phyloP scores from a whole-genome alignment of 768 basidiomycete genomes.

The Clitopilus hobsonii region DNA sequence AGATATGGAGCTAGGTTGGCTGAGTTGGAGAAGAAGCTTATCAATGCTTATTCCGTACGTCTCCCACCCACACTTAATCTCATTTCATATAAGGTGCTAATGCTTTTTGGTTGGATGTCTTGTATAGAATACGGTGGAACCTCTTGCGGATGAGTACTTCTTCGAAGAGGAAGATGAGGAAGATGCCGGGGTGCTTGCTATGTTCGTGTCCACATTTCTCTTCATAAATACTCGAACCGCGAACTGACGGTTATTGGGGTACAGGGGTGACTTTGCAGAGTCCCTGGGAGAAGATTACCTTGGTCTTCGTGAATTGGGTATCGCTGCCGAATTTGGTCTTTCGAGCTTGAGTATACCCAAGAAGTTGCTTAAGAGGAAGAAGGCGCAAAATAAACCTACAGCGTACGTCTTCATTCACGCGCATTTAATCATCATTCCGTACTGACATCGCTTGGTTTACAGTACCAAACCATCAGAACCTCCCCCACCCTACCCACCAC shows the following conservation, averaged over 20 bases:
- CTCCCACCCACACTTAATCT: background rate
- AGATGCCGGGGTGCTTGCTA: slow-evolving; percentile 34
- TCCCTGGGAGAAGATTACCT: slow-evolving; percentile 90
- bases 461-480: slow-evolving; percentile 69
- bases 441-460: slow-evolving; percentile 2
- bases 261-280: slow-evolving; percentile 83
- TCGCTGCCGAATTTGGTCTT: slow-evolving; percentile 81
- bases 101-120: slow-evolving; percentile 1
- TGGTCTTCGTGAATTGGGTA: slow-evolving; percentile 82
- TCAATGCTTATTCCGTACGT: slow-evolving; percentile 76
- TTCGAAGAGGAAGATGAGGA: slow-evolving; percentile 47
- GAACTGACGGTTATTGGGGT: slow-evolving; percentile 34
- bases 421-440: background rate
- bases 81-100: too few relatives aligned
- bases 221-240: too few relatives aligned
- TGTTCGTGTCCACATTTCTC: slow-evolving; percentile 18
- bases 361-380: slow-evolving; percentile 67
- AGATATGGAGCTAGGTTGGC: slow-evolving; percentile 70
- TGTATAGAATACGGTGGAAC: slow-evolving; percentile 33
- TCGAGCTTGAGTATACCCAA: slow-evolving; percentile 76
- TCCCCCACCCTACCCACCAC: slow-evolving; percentile 80
- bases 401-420: slow-evolving; percentile 43
- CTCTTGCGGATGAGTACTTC: slow-evolving; percentile 46
- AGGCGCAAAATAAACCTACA: slow-evolving; percentile 34
- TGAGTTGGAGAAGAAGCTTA: slow-evolving; percentile 85